These are phyloP conservation scores for Pseudodiploospora longispora DNA, from an alignment of 2,329 filamentous ascomycete species.

Conservation along the genomic window DNA sequence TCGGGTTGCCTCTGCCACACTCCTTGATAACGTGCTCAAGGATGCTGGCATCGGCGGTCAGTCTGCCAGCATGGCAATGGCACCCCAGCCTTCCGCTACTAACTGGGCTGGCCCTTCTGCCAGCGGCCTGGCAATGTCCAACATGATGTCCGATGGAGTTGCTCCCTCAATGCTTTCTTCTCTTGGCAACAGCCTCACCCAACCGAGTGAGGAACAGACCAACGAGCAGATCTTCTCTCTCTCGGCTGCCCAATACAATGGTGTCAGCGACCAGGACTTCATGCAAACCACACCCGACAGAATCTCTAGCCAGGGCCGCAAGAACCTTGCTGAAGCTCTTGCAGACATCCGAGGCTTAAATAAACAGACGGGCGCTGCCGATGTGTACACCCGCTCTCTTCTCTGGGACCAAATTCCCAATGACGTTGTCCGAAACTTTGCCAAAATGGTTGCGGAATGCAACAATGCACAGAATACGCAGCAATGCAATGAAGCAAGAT, in stretches of 20 bases:
- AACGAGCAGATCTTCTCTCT: slow-evolving; percentile 83
- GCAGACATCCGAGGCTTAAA: slow-evolving; percentile 64
- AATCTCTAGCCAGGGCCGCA: slow-evolving; percentile 54
- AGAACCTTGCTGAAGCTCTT: slow-evolving; percentile 73
- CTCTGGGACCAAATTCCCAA: slow-evolving; percentile 90
- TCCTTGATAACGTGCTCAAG: slow-evolving; percentile 75
- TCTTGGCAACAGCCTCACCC: slow-evolving; percentile 60
- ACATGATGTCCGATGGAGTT: slow-evolving; percentile 24
- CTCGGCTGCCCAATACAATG: slow-evolving; percentile 81
- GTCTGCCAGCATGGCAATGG: slow-evolving; percentile 35
- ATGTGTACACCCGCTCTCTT: slow-evolving; percentile 86
- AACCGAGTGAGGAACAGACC: slow-evolving; percentile 75
- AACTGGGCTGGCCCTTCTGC: slow-evolving; percentile 36
- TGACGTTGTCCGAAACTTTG: slow-evolving; percentile 88
- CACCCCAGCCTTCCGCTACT: slow-evolving; percentile 45
- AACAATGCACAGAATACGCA: slow-evolving; percentile 40
- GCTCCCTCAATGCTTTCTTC: slow-evolving; percentile 56
- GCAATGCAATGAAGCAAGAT: slow-evolving; percentile 35
- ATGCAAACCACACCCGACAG: slow-evolving; percentile 47
- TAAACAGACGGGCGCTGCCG: slow-evolving; percentile 64
- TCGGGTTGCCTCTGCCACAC: slow-evolving; percentile 65
- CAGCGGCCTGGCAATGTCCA: slow-evolving; percentile 38
- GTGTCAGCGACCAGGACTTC: slow-evolving; percentile 60
- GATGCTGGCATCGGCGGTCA: slow-evolving; percentile 56
- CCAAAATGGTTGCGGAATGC: slow-evolving; percentile 78